These are phyloP conservation scores for Ustilago nuda DNA, from an alignment of 1,284 basidiomycete species.

Conservation along the genomic window DNA sequence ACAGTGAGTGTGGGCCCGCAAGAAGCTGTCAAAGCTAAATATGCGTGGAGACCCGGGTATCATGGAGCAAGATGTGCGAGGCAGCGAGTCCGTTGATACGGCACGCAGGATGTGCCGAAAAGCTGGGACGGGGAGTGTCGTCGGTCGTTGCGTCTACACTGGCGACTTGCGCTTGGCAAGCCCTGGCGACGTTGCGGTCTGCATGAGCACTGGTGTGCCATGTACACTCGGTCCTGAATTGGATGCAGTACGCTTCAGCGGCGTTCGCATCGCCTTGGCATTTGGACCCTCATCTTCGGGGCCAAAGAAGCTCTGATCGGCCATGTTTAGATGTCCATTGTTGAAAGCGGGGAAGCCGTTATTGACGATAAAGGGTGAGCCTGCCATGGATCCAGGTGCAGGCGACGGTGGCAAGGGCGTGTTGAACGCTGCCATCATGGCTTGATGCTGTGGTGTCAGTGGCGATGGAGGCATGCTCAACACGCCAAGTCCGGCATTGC, in stretches of 20 bases:
- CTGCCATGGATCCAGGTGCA: constrained; percentile 33
- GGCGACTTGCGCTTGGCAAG: constrained; percentile 50
- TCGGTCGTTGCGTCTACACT: constrained; percentile 2
- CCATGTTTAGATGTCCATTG: constrained; percentile 17
- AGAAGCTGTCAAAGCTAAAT: constrained; percentile 7
- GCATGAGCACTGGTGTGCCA: constrained; percentile 40
- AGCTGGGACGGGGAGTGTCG: background rate
- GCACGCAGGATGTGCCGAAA: background rate
- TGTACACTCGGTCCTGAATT: constrained; percentile 49
- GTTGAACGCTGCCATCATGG: constrained; percentile 60
- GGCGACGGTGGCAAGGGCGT: constrained; percentile 62
- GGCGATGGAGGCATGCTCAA: constrained; percentile 54
- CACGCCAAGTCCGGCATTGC: constrained; percentile 49
- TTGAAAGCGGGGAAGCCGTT: constrained; percentile 36
- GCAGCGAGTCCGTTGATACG: background rate
- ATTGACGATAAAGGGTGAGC: constrained; percentile 21
- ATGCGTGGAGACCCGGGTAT: constrained; percentile 19
- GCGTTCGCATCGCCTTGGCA: constrained; percentile 57
- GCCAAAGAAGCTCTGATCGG: constrained; percentile 35
- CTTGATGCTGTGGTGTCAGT: constrained; percentile 48
- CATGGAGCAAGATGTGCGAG: background rate
- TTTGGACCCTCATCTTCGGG: constrained; percentile 48
- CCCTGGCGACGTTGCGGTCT: constrained; percentile 31
- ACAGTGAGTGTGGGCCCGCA: constrained; percentile 2
- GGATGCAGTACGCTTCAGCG: constrained; percentile 57